These are phyloP conservation scores for Emericellopsis cladophorae DNA, from an alignment of 2,329 filamentous ascomycete species.

Conservation along the genomic window DNA sequence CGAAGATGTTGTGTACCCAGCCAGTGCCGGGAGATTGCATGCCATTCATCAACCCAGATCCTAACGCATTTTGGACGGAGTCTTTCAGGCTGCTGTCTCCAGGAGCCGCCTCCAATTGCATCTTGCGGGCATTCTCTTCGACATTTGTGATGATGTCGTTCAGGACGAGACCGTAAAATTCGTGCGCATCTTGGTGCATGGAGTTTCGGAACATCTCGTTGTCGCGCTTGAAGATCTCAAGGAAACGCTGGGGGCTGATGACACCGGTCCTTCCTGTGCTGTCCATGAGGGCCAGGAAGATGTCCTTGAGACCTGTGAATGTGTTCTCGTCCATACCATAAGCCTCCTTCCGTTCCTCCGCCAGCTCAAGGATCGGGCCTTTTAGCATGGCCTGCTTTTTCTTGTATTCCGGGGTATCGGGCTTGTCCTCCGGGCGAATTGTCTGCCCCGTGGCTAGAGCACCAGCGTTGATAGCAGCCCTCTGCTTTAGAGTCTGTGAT, in stretches of 20 bases:
- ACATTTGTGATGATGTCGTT: conserved; percentile 94
- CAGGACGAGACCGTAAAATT: conserved; percentile 88
- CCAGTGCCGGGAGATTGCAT: conserved; percentile 43
- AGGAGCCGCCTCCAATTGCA: conserved; percentile 38
- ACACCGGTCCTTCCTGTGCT: conserved; percentile 77
- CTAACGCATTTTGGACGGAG: conserved; percentile 17
- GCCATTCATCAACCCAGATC: conserved; percentile 4
- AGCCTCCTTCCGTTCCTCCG: conserved; percentile 62
- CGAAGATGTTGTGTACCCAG: conserved; percentile 96
- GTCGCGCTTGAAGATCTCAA: conserved; percentile 86
- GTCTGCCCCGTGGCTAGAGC: conserved; percentile 37
- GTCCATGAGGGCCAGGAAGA: conserved; percentile 81
- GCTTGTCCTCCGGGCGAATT: conserved; percentile 74
- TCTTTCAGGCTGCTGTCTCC: conserved; percentile 2
- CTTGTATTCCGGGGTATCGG: conserved; percentile 91
- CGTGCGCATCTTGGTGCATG: conserved; percentile 97
- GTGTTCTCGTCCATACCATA: conserved; percentile 93
- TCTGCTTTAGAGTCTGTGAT: conserved; percentile 43
- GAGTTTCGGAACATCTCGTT: conserved; percentile 96
- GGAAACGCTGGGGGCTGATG: conserved; percentile 79
- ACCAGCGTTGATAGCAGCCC: conserved; percentile 39
- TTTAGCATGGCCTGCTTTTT: conserved; percentile 89
- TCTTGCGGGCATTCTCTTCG: conserved; percentile 66
- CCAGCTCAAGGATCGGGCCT: conserved; percentile 76
- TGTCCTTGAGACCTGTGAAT: conserved; percentile 90